Evolutionary conservation across 2,329 filamentous ascomycete genomes (phyloP).

Genomic region (Davidsoniella eucalypti): DNA sequence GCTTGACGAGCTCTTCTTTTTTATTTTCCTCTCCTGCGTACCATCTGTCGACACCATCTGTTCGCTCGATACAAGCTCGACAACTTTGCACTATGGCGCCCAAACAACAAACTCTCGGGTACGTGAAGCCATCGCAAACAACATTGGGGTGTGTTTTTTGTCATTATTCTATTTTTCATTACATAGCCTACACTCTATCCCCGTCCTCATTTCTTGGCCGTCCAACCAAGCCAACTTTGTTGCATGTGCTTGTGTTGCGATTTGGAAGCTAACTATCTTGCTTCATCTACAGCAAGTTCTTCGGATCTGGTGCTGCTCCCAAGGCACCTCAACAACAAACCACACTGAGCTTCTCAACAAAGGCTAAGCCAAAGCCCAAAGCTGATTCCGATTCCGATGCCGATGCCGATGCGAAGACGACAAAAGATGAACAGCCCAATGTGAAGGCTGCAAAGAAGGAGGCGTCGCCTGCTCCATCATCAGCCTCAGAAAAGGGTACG

Average conservation of each 20-base stretch:
- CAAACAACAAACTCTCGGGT: slow-evolving; percentile 78
- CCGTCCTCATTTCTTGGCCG: not conserved
- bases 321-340: slow-evolving; percentile 51
- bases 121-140: slow-evolving; percentile 58
- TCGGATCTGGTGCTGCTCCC: slow-evolving; percentile 46
- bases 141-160: slow-evolving; percentile 46
- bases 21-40: not conserved
- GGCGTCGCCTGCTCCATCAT: slow-evolving; percentile 2
- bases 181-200: not conserved
- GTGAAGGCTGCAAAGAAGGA: slow-evolving; percentile 17
- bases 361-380: slow-evolving; percentile 21
- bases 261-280: not conserved
- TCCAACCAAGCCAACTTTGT: not conserved
- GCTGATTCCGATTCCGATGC: not conserved
- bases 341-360: slow-evolving; percentile 59
- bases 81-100: slow-evolving; percentile 24
- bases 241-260: not conserved
- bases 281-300: slow-evolving; percentile 57
- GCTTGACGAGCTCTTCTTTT: not conserved
- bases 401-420: not conserved
- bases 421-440: not conserved
- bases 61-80: slow-evolving; percentile 12
- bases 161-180: too few relatives aligned
- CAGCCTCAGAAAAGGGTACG: slow-evolving; percentile 13
- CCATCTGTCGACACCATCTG: not conserved